phyloP scores from a whole-genome alignment of 2,329 filamentous ascomycete genomes.

The Chrysosporium queenslandicum region DNA sequence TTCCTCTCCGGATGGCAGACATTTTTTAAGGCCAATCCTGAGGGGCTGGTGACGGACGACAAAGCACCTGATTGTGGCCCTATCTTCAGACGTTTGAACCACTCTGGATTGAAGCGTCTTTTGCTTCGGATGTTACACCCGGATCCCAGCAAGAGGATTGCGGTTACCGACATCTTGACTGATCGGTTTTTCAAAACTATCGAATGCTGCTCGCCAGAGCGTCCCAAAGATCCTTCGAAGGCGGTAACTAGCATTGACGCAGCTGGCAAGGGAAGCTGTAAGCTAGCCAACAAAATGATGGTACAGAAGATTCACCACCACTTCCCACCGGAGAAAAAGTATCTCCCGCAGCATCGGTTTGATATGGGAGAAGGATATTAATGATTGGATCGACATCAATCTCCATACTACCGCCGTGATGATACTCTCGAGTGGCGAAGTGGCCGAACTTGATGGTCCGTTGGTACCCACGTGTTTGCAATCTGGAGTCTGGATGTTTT shows the following conservation, averaged over 20 bases:
- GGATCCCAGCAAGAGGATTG: slow-evolving; percentile 58
- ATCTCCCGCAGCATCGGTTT: slow-evolving; percentile 22
- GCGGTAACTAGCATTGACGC: slow-evolving; percentile 48
- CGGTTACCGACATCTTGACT: slow-evolving; percentile 57
- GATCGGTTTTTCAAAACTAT: slow-evolving; percentile 64
- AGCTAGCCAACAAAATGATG: slow-evolving; percentile 21
- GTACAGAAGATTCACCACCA: slow-evolving; percentile 28
- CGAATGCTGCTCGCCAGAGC: slow-evolving; percentile 67
- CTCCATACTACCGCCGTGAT: neutral
- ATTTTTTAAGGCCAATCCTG: slow-evolving; percentile 51
- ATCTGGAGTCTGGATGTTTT: neutral
- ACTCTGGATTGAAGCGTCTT: slow-evolving; percentile 58
- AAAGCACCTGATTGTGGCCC: slow-evolving; percentile 57
- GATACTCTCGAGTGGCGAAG: neutral
- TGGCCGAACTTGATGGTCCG: neutral
- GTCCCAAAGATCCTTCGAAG: slow-evolving; percentile 45
- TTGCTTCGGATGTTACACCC: slow-evolving; percentile 77
- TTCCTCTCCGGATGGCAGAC: slow-evolving; percentile 59
- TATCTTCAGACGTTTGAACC: slow-evolving; percentile 52
- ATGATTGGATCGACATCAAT: neutral
- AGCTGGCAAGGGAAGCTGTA: slow-evolving; percentile 20
- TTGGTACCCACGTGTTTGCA: neutral
- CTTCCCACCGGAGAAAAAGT: slow-evolving; percentile 25
- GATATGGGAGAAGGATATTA: slow-evolving; percentile 23
- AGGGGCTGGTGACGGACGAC: slow-evolving; percentile 44